These are phyloP conservation scores for Logfia minima DNA, from an alignment of 129 eudicot genomes.

Conservation along the genomic window DNA sequence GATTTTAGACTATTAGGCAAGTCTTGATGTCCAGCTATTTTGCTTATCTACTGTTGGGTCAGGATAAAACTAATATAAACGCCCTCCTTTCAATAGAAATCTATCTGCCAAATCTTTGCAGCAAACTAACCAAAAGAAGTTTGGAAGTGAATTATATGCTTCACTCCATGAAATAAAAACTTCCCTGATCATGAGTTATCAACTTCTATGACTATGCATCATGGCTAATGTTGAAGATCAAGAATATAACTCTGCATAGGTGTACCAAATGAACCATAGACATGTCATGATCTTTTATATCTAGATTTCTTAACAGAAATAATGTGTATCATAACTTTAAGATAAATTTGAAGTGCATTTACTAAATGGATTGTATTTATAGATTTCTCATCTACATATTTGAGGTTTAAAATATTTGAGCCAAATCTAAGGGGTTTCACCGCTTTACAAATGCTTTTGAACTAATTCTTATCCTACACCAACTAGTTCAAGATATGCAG, in stretches of 20 bases:
- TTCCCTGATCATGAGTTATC: no score
- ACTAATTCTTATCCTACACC: not conserved
- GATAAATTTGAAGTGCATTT: not conserved
- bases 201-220: no score
- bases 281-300: conserved; percentile 6
- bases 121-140: conserved; percentile 9
- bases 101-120: not conserved
- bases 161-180: not conserved
- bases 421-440: not conserved
- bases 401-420: not conserved
- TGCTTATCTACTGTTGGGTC: conserved; percentile 3
- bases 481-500: not conserved
- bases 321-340: not conserved
- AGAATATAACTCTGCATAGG: not conserved
- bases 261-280: not conserved
- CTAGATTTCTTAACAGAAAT: not conserved
- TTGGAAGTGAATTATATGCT: not conserved
- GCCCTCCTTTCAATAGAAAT: not conserved
- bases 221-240: no score
- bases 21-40: conserved; percentile 1
- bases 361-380: not conserved
- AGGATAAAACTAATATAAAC: not conserved
- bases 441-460: not conserved
- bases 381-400: not conserved
- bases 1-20: not conserved